Evolutionary conservation across 176 grass and related monocot species (phyloP).

Genomic region (Juncus effusus): DNA sequence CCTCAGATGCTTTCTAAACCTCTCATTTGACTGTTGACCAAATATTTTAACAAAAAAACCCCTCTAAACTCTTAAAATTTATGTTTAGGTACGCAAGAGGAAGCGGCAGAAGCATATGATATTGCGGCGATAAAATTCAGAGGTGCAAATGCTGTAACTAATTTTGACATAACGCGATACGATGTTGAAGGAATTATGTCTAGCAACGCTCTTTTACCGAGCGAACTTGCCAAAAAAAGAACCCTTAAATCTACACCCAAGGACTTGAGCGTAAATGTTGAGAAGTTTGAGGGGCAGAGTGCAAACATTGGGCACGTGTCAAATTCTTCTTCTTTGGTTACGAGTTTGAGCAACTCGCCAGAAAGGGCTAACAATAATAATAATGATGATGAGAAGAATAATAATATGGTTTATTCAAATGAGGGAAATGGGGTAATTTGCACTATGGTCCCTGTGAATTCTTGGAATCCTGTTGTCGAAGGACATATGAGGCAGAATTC

Average conservation of each 20-base stretch:
- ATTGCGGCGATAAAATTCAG: constrained; percentile 97
- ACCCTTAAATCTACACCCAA: constrained; percentile 33
- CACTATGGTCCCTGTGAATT: constrained; percentile 22
- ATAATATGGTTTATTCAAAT: background rate
- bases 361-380: constrained; percentile 29
- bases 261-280: constrained; percentile 19
- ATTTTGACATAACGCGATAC: constrained; percentile 87
- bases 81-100: constrained; percentile 72
- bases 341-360: constrained; percentile 60
- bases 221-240: constrained; percentile 60
- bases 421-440: constrained; percentile 12
- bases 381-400: background rate
- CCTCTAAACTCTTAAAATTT: constrained; percentile 2
- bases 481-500: constrained; percentile 27
- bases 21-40: background rate
- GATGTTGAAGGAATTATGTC: constrained; percentile 75
- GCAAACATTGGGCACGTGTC: constrained; percentile 43
- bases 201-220: constrained; percentile 60
- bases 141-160: constrained; percentile 82
- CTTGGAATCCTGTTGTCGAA: constrained; percentile 35
- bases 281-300: constrained; percentile 25
- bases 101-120: constrained; percentile 93
- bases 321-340: constrained; percentile 66
- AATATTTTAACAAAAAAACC: background rate
- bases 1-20: constrained; percentile 20